phyloP scores from a whole-genome alignment of 306 rosid species.

The Spatholobus suberectus region DNA sequence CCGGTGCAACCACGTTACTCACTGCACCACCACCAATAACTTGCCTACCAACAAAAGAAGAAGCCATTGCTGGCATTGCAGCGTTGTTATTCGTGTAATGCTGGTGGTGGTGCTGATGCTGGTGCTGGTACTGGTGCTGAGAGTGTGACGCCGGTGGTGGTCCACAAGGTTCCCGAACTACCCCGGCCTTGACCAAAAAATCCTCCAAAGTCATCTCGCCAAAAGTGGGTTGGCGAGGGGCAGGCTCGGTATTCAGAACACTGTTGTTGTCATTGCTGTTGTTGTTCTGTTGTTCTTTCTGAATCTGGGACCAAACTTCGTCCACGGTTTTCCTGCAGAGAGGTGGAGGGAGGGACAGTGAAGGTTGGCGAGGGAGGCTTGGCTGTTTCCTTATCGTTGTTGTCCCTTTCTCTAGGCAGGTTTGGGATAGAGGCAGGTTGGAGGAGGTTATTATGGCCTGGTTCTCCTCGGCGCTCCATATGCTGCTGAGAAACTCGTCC shows the following conservation, averaged over 20 bases:
- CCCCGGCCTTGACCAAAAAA: slow-evolving; percentile 88
- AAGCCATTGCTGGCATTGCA: slow-evolving; percentile 41
- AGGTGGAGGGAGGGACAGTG: slow-evolving; percentile 77
- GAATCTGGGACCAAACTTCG: slow-evolving; percentile 93
- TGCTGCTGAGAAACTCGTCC: slow-evolving; percentile 92
- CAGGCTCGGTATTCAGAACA: slow-evolving; percentile 57
- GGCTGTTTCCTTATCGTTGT: slow-evolving; percentile 48
- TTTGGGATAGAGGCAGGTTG: slow-evolving; percentile 1
- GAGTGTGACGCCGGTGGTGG: not conserved
- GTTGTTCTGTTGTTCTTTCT: slow-evolving; percentile 43
- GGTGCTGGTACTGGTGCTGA: too few relatives aligned
- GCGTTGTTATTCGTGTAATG: not conserved
- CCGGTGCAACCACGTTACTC: slow-evolving; percentile 36
- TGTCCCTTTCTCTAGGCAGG: slow-evolving; percentile 38
- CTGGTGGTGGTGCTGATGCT: too few relatives aligned
- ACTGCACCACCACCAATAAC: slow-evolving; percentile 36
- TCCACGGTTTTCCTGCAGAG: slow-evolving; percentile 87
- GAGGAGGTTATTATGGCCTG: slow-evolving; percentile 31
- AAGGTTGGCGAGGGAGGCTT: slow-evolving; percentile 73
- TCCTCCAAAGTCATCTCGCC: slow-evolving; percentile 97
- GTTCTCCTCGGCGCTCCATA: slow-evolving; percentile 91
- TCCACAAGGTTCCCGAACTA: slow-evolving; percentile 61
- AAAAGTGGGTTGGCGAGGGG: slow-evolving; percentile 79
- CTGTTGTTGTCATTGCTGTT: not conserved
- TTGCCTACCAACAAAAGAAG: slow-evolving; percentile 53